Evolutionary conservation across 163 green algal genomes (phyloP).

Genomic region (Botryococcus braunii): DNA sequence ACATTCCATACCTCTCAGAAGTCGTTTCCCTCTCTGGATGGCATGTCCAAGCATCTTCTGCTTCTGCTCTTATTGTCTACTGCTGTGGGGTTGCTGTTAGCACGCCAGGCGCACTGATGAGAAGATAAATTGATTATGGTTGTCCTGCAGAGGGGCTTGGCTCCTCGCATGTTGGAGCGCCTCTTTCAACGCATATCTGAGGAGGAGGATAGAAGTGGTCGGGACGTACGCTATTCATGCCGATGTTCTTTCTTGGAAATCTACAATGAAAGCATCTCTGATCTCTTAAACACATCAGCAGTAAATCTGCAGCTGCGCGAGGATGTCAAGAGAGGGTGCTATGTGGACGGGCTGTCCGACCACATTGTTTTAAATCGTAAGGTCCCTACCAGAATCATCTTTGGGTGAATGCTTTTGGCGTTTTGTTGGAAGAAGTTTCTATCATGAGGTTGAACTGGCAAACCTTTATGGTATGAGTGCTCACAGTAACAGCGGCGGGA

Average conservation of each 20-base stretch:
- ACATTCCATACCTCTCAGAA: neutral
- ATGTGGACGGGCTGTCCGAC: conserved; percentile 69
- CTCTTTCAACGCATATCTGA: conserved; percentile 38
- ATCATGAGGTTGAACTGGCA: too few species aligned
- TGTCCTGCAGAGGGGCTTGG: conserved; percentile 61
- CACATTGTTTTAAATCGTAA: conserved; percentile 43
- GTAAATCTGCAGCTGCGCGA: conserved; percentile 74
- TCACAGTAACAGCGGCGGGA: neutral
- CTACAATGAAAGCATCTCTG: conserved; percentile 70
- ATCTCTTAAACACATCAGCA: conserved; percentile 45
- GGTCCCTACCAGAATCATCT: neutral
- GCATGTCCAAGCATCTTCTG: neutral
- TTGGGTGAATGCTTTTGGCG: too few species aligned
- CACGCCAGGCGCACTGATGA: too few species aligned
- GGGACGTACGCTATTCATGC: neutral
- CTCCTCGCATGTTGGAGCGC: conserved; percentile 67
- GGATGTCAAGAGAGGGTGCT: conserved; percentile 58
- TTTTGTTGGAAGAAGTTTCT: too few species aligned
- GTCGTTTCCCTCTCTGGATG: neutral
- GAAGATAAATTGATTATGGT: too few species aligned
- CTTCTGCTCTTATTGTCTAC: neutral
- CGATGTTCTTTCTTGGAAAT: conserved; percentile 68
- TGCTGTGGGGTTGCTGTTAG: too few species aligned
- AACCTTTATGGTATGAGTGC: neutral
- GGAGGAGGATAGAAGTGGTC: neutral